Conservation (phyloP, 164 flowering plant genomes). For the Magnolia kwangsiensis region DNA sequence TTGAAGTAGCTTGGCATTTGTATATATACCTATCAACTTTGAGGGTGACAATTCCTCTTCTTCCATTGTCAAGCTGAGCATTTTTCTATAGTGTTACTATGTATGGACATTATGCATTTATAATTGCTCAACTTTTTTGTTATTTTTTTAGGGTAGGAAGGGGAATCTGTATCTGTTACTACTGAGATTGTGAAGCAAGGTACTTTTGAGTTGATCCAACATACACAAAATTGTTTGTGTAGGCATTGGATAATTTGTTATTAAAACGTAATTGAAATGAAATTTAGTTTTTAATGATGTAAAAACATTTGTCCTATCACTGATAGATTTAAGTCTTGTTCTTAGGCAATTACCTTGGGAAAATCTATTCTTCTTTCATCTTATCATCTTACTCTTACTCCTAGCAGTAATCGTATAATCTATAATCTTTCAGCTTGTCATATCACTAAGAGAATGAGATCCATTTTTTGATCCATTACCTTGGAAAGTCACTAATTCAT, state of each 20-base stretch:
- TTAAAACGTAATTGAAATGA: background rate
- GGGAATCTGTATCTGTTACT: conserved; percentile 55
- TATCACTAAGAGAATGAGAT: background rate
- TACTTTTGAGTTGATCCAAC: conserved; percentile 18
- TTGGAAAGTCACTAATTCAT: background rate
- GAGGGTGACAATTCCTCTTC: conserved; percentile 51
- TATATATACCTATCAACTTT: conserved; percentile 83
- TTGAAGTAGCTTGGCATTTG: conserved; percentile 45
- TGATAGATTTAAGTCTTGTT: conserved; percentile 1
- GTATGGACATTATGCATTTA: conserved; percentile 1
- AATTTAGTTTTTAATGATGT: background rate
- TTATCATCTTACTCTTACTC: background rate
- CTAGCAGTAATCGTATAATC: background rate
- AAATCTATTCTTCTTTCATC: background rate
- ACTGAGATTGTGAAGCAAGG: conserved; percentile 68
- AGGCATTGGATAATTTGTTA: background rate
- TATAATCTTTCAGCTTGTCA: background rate
- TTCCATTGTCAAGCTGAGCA: background rate
- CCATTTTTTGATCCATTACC: background rate
- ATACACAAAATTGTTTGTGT: background rate
- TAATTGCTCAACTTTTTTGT: background rate
- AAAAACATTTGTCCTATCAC: background rate
- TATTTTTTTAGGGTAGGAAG: conserved; percentile 75
- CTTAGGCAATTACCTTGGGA: background rate
- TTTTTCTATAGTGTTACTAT: background rate